A percentile compares a stretch with the other conserved stretches of the same genome.
phyloP scores from a whole-genome alignment of 305 asterid species.

The Salvia sclarea region DNA sequence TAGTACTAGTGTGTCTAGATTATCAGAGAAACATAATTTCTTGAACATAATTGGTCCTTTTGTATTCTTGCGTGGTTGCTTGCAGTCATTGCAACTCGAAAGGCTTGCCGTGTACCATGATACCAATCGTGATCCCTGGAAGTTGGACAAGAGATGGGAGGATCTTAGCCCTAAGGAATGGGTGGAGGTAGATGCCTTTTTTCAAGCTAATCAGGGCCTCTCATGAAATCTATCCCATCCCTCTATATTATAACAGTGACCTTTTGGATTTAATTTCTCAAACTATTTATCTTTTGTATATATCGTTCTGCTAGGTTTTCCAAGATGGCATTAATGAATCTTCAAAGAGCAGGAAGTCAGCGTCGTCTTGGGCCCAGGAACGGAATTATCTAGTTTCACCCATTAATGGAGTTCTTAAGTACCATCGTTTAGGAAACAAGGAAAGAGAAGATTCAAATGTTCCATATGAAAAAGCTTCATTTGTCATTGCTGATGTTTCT shows the following conservation, averaged over 20 bases:
- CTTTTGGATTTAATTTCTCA: slow-evolving; percentile 21
- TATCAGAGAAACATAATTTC: slow-evolving; percentile 25
- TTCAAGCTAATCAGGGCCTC: slow-evolving; percentile 33
- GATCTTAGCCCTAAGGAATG: slow-evolving; percentile 92
- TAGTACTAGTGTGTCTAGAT: slow-evolving; percentile 19
- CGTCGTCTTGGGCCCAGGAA: slow-evolving; percentile 68
- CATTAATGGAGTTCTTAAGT: slow-evolving; percentile 89
- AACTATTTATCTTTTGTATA: slow-evolving; percentile 26
- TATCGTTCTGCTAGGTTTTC: slow-evolving; percentile 57
- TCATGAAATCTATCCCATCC: slow-evolving; percentile 2
- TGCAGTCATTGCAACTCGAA: slow-evolving; percentile 93
- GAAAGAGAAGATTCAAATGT: slow-evolving; percentile 79
- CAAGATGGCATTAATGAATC: slow-evolving; percentile 90
- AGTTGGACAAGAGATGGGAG: slow-evolving; percentile 91
- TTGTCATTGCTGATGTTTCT: slow-evolving; percentile 76
- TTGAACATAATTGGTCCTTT: slow-evolving; percentile 30
- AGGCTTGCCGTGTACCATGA: slow-evolving; percentile 98
- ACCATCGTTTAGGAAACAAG: slow-evolving; percentile 94
- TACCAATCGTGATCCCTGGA: slow-evolving; percentile 84
- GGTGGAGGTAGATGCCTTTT: slow-evolving; percentile 70
- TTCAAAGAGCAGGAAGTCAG: slow-evolving; percentile 43
- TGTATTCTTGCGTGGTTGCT: slow-evolving; percentile 21
- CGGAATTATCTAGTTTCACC: slow-evolving; percentile 88
- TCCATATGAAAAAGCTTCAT: slow-evolving; percentile 89
- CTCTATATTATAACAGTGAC: slow-evolving; percentile 2